Base-by-base conservation (phyloP, 768 basidiomycete genomes). In the Boletus reticulatus region DNA sequence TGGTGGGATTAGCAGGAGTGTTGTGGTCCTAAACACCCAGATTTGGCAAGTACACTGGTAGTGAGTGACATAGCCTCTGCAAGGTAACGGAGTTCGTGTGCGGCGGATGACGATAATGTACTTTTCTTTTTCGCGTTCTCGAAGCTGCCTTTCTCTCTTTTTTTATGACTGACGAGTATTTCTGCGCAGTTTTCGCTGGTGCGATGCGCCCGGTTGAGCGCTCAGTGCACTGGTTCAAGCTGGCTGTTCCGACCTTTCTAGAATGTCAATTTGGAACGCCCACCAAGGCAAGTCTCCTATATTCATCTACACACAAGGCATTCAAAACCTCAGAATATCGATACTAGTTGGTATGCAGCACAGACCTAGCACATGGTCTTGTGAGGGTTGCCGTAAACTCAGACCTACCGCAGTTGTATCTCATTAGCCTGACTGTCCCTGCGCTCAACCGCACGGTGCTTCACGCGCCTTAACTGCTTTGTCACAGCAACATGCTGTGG, bases 401-500 rank as follows among this genome's bases (percentile, higher is more conserved):
- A n/a, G 20, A n/a, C 22, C 24, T 8, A 27, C 27, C 36, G 22
- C 31, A 36, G 11, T 46, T 43, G 44, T 16, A 19, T n/a, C 27
- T 9, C 8, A 41, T 11, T 32, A 6, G 37, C 14, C 51, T 7
- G 12, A 17, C 50, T 24, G 16, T 32, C 24, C 51, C 48, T 24
- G 27, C 48, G 59, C 46, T 20, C 17, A 39, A 12, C 22, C 38
- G 6, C 29, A 32, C n/a, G 38, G 17, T 17, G 20, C 43, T 29
- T 45, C 47, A 24, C 32, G 14, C 41, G 47, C 55, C 34, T 17
- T 24, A 16, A 37, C 47, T 29, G 49, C 36, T 36, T 38, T 44
- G 4, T 56, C 49, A 67, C 66, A 67, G 66, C 64, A 67, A 39
- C 0, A 52, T 69, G 62, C 67, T 67, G 67, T 69, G 34, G 38